These are phyloP conservation scores for Moniliella sp. DNA, from an alignment of 1,284 basidiomycete species.

Conservation along the genomic window DNA sequence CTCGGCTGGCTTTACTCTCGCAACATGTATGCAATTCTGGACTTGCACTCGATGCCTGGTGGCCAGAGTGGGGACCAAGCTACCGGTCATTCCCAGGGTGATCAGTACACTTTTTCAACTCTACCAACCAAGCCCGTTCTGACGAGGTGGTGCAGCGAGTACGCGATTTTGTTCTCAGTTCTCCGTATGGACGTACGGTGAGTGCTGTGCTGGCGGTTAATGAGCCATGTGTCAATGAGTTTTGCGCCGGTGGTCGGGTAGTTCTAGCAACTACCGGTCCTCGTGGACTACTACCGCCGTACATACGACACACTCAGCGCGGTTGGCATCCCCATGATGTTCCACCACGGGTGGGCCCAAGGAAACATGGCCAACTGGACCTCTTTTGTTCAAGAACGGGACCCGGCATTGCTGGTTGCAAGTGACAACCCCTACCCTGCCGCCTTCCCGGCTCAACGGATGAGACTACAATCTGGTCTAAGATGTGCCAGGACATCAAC, in stretches of 20 bases:
- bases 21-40: conserved; percentile 35
- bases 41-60: conserved; percentile 37
- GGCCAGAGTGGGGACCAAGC: conserved; percentile 15
- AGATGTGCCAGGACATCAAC: too few relatives aligned
- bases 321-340: conserved; percentile 14
- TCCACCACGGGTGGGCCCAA: conserved; percentile 21
- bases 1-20: not conserved
- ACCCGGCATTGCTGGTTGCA: conserved; percentile 17
- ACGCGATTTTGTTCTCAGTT: conserved; percentile 9
- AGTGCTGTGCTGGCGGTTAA: conserved; percentile 21
- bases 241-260: conserved; percentile 4
- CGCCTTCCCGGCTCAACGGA: conserved; percentile 1
- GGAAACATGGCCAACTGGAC: not conserved
- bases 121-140: conserved; percentile 13
- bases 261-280: not conserved
- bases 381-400: conserved; percentile 12
- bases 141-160: conserved; percentile 12
- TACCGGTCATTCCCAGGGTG: too few relatives aligned
- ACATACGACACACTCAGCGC: conserved; percentile 8
- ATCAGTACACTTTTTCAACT: too few relatives aligned
- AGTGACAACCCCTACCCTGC: not conserved
- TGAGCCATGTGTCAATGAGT: too few relatives aligned
- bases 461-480: too few relatives aligned
- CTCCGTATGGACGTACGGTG: conserved; percentile 16
- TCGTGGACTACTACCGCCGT: conserved; percentile 11